Percentiles rank a stretch among this genome's conserved stretches.
phyloP scores from a whole-genome alignment of 2,329 filamentous ascomycete species.

The Monosporascus ibericus region DNA sequence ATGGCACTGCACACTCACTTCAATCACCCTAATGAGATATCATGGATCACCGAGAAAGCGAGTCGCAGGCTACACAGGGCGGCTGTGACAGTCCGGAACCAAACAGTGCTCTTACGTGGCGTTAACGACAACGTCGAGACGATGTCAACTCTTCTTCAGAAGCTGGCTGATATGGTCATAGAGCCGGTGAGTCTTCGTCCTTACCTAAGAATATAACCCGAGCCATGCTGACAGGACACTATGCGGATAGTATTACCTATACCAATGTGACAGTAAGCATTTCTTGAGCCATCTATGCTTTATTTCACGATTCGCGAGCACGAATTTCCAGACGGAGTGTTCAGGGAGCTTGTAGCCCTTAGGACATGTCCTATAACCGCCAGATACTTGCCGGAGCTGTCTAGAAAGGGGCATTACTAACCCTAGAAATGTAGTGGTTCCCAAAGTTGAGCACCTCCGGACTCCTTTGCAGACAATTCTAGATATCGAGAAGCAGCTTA shows the following conservation, averaged over 20 bases:
- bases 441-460: constrained; percentile 54
- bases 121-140: constrained; percentile 50
- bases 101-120: constrained; percentile 52
- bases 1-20: constrained; percentile 61
- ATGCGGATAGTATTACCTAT: constrained; percentile 52
- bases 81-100: constrained; percentile 52
- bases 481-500: constrained; percentile 49
- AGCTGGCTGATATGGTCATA: constrained; percentile 50
- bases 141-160: constrained; percentile 47
- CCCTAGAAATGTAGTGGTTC: constrained; percentile 34
- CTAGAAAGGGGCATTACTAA: too few relatives aligned
- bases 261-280: constrained; percentile 48
- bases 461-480: constrained; percentile 55
- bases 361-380: too few relatives aligned
- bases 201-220: neutral
- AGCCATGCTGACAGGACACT: neutral
- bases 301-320: too few relatives aligned
- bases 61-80: constrained; percentile 43
- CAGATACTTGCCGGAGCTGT: too few relatives aligned
- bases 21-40: constrained; percentile 57
- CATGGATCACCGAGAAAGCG: constrained; percentile 51
- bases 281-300: too few relatives aligned
- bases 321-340: too few relatives aligned
- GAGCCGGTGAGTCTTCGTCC: constrained; percentile 38
- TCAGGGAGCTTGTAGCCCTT: too few relatives aligned